A percentile compares a stretch with the other conserved stretches of the same genome.
These are phyloP conservation scores for Zygoascus meyerae DNA, from an alignment of 1,139 yeast species.

Conservation along the genomic window DNA sequence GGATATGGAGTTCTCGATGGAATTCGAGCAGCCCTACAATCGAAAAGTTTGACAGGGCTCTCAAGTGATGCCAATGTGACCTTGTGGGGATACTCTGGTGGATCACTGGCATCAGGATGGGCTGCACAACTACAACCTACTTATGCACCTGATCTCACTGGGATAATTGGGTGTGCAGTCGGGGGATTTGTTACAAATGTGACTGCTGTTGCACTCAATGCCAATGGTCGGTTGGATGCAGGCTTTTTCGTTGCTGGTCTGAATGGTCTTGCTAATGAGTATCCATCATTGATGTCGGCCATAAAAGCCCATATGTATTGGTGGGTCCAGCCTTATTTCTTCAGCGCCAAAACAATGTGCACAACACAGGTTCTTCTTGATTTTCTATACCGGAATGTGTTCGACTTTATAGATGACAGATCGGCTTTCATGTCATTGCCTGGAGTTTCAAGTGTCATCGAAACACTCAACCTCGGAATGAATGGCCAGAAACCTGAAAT, in stretches of 20 bases:
- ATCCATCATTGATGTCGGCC: conserved; percentile 20
- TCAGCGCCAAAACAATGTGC: conserved; percentile 12
- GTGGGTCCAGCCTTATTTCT: not conserved
- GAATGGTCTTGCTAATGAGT: conserved; percentile 29
- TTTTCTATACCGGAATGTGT: conserved; percentile 18
- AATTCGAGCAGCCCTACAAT: conserved; percentile 21
- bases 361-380: conserved; percentile 16
- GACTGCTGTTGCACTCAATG: conserved; percentile 14
- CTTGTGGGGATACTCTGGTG: conserved; percentile 30
- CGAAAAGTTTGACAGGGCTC: conserved; percentile 18
- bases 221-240: conserved; percentile 20
- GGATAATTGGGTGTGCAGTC: conserved; percentile 26
- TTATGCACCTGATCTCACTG: conserved; percentile 26
- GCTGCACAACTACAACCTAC: conserved; percentile 23
- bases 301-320: not conserved
- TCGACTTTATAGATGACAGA: conserved; percentile 19
- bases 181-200: conserved; percentile 25
- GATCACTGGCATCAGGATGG: conserved; percentile 29
- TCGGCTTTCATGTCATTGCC: conserved; percentile 14
- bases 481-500: conserved; percentile 19
- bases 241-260: conserved; percentile 28
- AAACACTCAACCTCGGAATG: conserved; percentile 19
- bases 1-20: conserved; percentile 28
- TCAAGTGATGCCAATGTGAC: conserved; percentile 14
- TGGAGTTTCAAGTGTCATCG: conserved; percentile 11